These are phyloP conservation scores for Rhizoclosmatium globosum DNA, from an alignment of 192 early-diverging fungal genomes.

Conservation along the genomic window DNA sequence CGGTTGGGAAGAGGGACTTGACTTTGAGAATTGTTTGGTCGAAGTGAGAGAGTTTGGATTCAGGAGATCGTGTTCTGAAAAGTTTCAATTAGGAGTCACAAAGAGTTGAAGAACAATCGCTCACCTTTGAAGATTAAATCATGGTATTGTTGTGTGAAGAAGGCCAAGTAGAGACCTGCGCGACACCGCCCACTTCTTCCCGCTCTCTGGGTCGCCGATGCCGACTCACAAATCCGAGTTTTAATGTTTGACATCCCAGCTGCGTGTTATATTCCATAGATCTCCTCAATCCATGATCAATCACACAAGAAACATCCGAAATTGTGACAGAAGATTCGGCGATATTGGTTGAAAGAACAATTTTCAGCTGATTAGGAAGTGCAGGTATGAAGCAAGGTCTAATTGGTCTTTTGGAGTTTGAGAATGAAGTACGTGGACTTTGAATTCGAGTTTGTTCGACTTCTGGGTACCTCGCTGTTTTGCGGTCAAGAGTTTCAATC, in stretches of 20 bases:
- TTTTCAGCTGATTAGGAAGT: not conserved
- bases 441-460: not conserved
- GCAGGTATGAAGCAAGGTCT: slow-evolving; percentile 12
- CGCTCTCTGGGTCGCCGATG: not conserved
- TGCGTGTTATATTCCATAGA: slow-evolving; percentile 7
- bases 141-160: slow-evolving; percentile 7
- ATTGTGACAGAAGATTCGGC: not conserved
- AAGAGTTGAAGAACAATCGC: not conserved
- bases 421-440: slow-evolving; percentile 1
- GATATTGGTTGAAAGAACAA: slow-evolving; percentile 6
- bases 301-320: slow-evolving; percentile 6
- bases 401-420: slow-evolving; percentile 8
- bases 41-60: no score
- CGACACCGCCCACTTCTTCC: not conserved
- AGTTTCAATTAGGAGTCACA: no score
- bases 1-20: no score
- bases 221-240: slow-evolving; percentile 12
- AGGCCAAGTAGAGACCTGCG: not conserved
- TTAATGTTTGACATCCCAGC: slow-evolving; percentile 12
- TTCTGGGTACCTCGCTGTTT: not conserved
- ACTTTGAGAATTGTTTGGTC: no score
- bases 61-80: no score
- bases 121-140: not conserved
- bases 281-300: slow-evolving; percentile 14
- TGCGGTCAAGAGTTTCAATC: slow-evolving; percentile 18